Percentiles rank a stretch among this genome's conserved stretches.
Conservation (phyloP, 208 protist genomes). For the Leishmania tropica region DNA sequence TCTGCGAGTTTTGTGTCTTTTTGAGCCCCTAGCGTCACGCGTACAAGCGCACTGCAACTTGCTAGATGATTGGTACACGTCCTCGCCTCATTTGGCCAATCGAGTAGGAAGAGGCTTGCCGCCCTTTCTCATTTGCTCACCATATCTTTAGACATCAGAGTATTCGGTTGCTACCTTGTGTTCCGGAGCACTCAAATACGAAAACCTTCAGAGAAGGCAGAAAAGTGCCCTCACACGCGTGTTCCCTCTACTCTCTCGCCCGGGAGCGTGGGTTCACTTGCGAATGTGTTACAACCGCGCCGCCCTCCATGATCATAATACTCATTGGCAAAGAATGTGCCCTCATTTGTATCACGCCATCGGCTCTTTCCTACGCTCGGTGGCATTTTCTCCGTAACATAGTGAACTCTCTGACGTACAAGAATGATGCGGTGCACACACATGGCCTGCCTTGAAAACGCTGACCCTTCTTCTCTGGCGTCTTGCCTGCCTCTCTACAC, state of each 20-base stretch:
- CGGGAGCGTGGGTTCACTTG: background rate
- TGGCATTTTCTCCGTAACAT: background rate
- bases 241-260: background rate
- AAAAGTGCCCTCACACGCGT: background rate
- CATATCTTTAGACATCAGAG: background rate
- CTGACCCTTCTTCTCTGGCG: background rate
- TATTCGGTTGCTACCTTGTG: conserved; percentile 7
- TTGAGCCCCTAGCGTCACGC: background rate
- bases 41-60: background rate
- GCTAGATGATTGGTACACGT: background rate
- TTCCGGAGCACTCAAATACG: background rate
- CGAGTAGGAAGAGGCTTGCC: background rate
- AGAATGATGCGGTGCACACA: background rate
- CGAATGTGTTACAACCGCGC: background rate
- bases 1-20: background rate
- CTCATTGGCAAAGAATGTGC: background rate
- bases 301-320: background rate
- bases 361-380: conserved; percentile 15
- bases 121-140: background rate
- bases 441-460: background rate
- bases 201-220: conserved; percentile 3
- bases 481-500: background rate
- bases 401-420: background rate
- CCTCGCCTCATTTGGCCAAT: background rate
- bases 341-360: conserved; percentile 1